These are phyloP conservation scores for Fusarium sp. DNA, from an alignment of 2,329 filamentous ascomycete genomes.

Conservation along the genomic window DNA sequence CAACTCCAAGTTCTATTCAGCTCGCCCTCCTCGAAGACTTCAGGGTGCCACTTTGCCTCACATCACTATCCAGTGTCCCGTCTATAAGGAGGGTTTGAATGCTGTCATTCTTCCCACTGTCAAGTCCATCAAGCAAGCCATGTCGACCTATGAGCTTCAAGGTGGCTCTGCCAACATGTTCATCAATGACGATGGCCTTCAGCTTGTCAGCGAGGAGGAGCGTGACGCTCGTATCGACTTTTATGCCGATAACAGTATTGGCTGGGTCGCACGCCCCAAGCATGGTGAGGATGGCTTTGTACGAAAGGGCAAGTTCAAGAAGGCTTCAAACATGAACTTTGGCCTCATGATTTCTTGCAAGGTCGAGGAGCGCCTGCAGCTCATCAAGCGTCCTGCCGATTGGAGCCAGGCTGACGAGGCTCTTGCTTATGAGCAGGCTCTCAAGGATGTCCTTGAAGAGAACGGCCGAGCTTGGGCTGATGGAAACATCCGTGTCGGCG, in stretches of 20 bases:
- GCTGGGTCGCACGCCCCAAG: conserved; percentile 77
- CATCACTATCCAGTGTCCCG: conserved; percentile 87
- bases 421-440: conserved; percentile 74
- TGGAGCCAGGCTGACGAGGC: conserved; percentile 81
- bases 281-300: conserved; percentile 75
- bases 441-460: conserved; percentile 77
- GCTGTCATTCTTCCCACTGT: conserved; percentile 84
- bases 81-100: conserved; percentile 86
- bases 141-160: conserved; percentile 82
- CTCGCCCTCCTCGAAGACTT: conserved; percentile 75
- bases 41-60: conserved; percentile 73
- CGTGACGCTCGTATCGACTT: conserved; percentile 76
- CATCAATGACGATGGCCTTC: conserved; percentile 82
- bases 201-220: conserved; percentile 75
- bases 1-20: conserved; percentile 89
- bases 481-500: conserved; percentile 87
- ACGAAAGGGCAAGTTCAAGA: conserved; percentile 77
- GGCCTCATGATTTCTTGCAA: conserved; percentile 77
- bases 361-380: conserved; percentile 77
- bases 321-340: conserved; percentile 83
- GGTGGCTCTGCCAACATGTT: conserved; percentile 85
- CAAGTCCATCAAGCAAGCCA: conserved; percentile 82
- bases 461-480: conserved; percentile 83
- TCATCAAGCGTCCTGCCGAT: conserved; percentile 68
- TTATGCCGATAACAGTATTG: conserved; percentile 78